A percentile compares a stretch with the other conserved stretches of the same genome.
These are phyloP conservation scores for Trifolium subterraneum DNA, from an alignment of 306 rosid species.

Conservation along the genomic window DNA sequence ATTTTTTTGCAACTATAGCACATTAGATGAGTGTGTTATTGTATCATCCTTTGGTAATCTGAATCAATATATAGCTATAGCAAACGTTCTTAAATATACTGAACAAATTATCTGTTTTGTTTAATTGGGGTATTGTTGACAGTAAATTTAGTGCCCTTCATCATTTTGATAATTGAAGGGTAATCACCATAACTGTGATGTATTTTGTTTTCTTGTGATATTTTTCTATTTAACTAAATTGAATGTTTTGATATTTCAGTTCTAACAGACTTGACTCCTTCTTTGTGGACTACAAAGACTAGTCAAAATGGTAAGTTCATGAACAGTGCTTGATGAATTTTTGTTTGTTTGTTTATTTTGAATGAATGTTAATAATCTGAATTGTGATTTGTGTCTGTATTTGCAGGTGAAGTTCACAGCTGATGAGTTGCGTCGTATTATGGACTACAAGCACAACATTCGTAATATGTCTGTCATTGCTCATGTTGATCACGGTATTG, in stretches of 20 bases:
- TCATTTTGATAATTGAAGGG: background rate
- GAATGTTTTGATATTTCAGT: conserved; percentile 24
- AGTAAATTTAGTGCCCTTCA: background rate
- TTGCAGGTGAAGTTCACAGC: conserved; percentile 97
- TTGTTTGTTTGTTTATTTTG: background rate
- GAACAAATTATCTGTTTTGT: background rate
- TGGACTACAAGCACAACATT: conserved; percentile 86
- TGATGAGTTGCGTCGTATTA: conserved; percentile 84
- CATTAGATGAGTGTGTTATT: background rate
- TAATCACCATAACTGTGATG: background rate
- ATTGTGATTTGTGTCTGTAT: background rate
- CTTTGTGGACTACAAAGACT: conserved; percentile 33
- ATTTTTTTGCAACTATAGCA: background rate
- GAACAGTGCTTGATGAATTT: background rate
- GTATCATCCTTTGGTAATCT: background rate
- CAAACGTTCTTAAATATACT: too few relatives aligned
- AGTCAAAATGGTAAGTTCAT: conserved; percentile 66
- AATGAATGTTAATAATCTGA: conserved; percentile 10
- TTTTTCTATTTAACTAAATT: conserved; percentile 8
- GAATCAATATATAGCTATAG: background rate
- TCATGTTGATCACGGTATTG: conserved; percentile 83
- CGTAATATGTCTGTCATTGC: conserved; percentile 98
- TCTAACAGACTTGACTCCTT: background rate
- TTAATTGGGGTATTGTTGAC: background rate
- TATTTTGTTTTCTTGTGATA: conserved; percentile 47